Base-by-base conservation (phyloP, 441 rosid species). In the Brassica balearica region DNA sequence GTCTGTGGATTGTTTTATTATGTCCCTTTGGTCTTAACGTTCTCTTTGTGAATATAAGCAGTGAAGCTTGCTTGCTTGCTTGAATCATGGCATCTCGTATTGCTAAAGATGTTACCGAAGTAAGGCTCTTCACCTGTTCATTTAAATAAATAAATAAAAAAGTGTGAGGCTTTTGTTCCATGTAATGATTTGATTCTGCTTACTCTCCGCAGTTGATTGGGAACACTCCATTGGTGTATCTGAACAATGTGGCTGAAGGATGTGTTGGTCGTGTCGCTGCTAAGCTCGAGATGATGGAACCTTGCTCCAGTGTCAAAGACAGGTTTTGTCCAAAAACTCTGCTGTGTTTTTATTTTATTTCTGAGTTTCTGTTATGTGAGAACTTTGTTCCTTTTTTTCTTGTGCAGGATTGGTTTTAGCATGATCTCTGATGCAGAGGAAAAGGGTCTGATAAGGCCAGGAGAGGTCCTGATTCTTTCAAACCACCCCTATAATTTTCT, bases 261-360 rank as follows among this genome's bases (percentile, higher is more conserved):
- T 93, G 93, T 62, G 92, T 89, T 80, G 94, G 89, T 66, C 95
- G 90, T 23, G 75, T 93, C 75, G 95, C 98, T 78, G 97, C 94
- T 72, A 93, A 91, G 83, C 88, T 91, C 8, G 97, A 91, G 86
- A 84, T 85, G 84, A 90, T 91, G 97, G 95, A 91, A 68, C 98
- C 98, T 0, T 91, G 98, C 69, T 90, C 98, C 1, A 93, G 95
- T 53, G 95, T 93, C 81, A 91, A 93, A 81, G 98, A 93, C 86
- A 91, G 98, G 95, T 91, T 79, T 7, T 0, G 7, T 32, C 3
- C 15, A 61, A 0, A 22, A 32, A 55, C 12, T 71, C 5, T 29
- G 1, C 51, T 43, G 5, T 29, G 14, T n/a, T 60, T 11, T 0
- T 1, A 6, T 58, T 8, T 0, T 29, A 53, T 5, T 14, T 34